Evolutionary conservation across 148 eudicot genomes (phyloP).

Genomic region (Oxyria digyna): DNA sequence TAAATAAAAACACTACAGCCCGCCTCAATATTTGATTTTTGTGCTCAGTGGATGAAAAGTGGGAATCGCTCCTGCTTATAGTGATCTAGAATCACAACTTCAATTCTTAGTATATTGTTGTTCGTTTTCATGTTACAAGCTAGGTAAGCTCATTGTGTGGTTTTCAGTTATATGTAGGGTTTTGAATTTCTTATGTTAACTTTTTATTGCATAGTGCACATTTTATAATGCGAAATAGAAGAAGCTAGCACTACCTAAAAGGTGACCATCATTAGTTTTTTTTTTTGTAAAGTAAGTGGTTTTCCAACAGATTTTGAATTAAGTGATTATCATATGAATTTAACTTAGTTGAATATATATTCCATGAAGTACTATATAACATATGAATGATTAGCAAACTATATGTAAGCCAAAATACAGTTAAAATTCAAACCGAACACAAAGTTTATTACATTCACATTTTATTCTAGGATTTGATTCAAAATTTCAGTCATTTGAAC

Average conservation of each 20-base stretch:
- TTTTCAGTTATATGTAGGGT: not conserved
- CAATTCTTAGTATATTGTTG: too few relatives aligned
- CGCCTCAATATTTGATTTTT: too few relatives aligned
- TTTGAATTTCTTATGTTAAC: not conserved
- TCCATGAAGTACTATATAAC: not conserved
- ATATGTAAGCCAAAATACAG: not conserved
- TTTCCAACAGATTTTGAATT: not conserved
- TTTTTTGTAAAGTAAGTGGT: not conserved
- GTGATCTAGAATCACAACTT: too few relatives aligned
- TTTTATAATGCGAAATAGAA: not conserved
- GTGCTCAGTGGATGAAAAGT: too few relatives aligned
- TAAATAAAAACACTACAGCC: too few relatives aligned
- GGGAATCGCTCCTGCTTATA: too few relatives aligned
- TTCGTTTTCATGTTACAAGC: too few relatives aligned
- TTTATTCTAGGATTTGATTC: not conserved
- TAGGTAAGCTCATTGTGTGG: not conserved
- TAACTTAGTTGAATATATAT: not conserved
- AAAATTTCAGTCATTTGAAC: not conserved
- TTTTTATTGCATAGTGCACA: not conserved
- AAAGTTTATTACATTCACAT: not conserved
- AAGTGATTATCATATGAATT: too few relatives aligned
- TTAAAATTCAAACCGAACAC: not conserved
- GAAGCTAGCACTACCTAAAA: not conserved
- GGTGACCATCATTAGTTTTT: slow-evolving; percentile 1
- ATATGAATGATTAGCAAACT: not conserved